Evolutionary conservation across 163 green algal genomes (phyloP).

Genomic region (Coccomyxa subellipsoidea): DNA sequence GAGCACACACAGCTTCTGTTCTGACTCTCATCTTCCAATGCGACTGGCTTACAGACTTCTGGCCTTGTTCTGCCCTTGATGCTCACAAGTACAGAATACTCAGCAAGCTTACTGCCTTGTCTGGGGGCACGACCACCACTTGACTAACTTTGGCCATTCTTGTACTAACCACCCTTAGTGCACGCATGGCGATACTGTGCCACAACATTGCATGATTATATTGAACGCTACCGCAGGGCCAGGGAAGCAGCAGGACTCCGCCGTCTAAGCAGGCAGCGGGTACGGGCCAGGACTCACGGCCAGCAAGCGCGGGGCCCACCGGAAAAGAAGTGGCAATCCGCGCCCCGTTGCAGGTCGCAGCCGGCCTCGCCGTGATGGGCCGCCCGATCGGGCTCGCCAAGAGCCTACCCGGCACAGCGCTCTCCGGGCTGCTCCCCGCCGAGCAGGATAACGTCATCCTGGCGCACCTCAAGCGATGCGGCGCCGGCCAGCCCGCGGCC

Average conservation of each 20-base stretch:
- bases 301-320: neutral
- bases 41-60: no score
- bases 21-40: no score
- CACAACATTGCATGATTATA: no score
- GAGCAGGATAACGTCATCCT: neutral
- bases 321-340: neutral
- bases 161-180: no score
- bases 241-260: neutral
- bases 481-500: neutral
- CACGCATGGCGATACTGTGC: no score
- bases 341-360: neutral
- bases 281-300: neutral
- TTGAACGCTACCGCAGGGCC: neutral
- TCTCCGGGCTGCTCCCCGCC: no score
- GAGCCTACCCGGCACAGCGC: neutral
- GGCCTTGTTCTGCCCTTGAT: no score
- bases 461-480: neutral
- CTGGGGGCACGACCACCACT: no score
- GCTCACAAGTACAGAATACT: no score
- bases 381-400: neutral
- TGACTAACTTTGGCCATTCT: no score
- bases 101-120: no score
- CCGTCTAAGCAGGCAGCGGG: neutral
- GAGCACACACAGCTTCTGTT: neutral
- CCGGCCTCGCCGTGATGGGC: neutral